Evolutionary conservation across 1,284 basidiomycete species (phyloP), one percentile per base, ranked within the genome.

Genomic region (Puccinia novopanici): DNA sequence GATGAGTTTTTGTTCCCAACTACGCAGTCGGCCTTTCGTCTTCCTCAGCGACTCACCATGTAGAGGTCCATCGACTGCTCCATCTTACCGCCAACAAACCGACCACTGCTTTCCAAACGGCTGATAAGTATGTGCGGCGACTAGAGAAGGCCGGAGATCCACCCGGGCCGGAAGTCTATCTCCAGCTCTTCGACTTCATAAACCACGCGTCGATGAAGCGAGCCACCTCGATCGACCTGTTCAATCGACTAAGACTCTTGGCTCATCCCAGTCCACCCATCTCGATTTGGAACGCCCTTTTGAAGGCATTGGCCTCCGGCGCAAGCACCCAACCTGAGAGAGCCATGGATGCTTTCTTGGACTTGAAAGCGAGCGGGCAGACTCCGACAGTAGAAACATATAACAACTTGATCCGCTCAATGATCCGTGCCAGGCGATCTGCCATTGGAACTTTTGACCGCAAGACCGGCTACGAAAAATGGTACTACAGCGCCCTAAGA

Each of bases 301-400:
- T 80, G 19, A 67, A 63, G 45, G 79, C 79, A 42, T 68, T 74
- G n/a, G 79, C 71, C 30, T 68, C 79, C 17, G 79, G 79, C 19
- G 79, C 79, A 74, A 80, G 79, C 50, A 74, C 79, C 24, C 59
- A 74, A 59, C 79, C 79, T 22, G 79, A 80, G 52, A 48, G 79
- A 12, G 45, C 79, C 19, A 80, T 80, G 59, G 79, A 80, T 40
- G 17, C 72, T 13, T 80, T 74, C 55, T 17, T 75, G 13, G 72
- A 80, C 24, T 61, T 80, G 19, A 74, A 75, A 73, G 34, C 71
- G 8, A 74, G 37, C 24, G 72, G 72, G 19, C 34, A 65, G n/a
- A 22, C 22, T 57, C 79, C 72, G 19, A 80, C 79, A 2, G 59
- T 72, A 27, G 79, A 80, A 19, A 80, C 79, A 3, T 80, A 80